phyloP scores from a whole-genome alignment of 257 asterid species.

The Solanum chmielewskii region DNA sequence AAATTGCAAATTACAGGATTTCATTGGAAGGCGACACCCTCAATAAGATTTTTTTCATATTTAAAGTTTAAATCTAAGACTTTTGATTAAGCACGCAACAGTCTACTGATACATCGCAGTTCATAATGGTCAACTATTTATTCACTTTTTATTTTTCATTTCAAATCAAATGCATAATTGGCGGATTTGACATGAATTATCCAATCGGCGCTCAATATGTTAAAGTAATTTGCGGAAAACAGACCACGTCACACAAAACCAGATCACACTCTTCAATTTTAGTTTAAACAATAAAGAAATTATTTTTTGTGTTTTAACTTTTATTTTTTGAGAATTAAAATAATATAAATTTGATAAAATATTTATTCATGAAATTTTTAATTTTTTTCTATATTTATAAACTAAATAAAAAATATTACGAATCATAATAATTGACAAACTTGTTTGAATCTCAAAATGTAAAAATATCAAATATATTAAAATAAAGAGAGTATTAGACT shows the following conservation, averaged over 20 bases:
- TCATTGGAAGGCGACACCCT: accelerated
- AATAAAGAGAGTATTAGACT: neutral
- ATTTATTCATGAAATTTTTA: too few species aligned
- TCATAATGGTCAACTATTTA: neutral
- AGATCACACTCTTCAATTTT: neutral
- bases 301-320: too few species aligned
- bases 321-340: too few species aligned
- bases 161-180: slow-evolving; percentile 1
- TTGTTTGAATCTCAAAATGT: too few species aligned
- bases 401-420: too few species aligned
- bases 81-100: accelerated
- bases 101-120: too few species aligned
- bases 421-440: too few species aligned
- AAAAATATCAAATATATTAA: too few species aligned
- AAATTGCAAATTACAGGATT: accelerated
- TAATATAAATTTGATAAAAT: too few species aligned
- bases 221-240: neutral
- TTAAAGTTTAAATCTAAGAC: accelerated
- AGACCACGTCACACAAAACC: slow-evolving; percentile 52
- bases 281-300: neutral
- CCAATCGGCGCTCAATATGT: slow-evolving; percentile 21
- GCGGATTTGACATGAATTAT: slow-evolving; percentile 57
- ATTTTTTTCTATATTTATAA: too few species aligned
- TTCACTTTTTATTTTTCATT: neutral
- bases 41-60: accelerated